Evolutionary conservation across 768 basidiomycete genomes (phyloP).

Genomic region (Naganishia vaughanmartiniae): DNA sequence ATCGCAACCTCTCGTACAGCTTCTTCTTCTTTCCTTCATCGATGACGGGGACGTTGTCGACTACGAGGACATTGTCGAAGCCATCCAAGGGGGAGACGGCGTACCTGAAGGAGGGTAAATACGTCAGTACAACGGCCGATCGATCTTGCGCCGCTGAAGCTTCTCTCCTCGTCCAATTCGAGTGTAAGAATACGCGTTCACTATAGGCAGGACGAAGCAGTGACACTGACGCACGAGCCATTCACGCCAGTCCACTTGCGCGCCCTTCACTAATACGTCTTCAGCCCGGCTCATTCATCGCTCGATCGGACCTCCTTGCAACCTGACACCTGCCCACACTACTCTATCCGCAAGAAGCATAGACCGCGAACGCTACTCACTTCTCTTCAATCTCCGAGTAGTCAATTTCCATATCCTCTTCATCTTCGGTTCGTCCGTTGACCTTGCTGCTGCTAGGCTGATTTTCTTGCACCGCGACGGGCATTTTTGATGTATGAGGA

Average conservation of each 20-base stretch:
- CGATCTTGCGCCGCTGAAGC: neutral
- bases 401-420: conserved; percentile 68
- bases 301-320: no score
- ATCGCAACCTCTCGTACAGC: conserved; percentile 73
- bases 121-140: neutral
- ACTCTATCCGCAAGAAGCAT: no score
- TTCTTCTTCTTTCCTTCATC: conserved; percentile 79
- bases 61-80: conserved; percentile 84
- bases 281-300: neutral
- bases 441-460: conserved; percentile 12
- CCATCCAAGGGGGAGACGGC: conserved; percentile 49
- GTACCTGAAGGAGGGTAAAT: conserved; percentile 12
- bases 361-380: conserved; percentile 54
- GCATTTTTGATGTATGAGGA: conserved; percentile 13
- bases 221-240: neutral
- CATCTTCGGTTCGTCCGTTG: conserved; percentile 34
- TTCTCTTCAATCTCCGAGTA: conserved; percentile 84
- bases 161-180: neutral
- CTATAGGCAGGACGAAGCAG: no score
- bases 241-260: no score
- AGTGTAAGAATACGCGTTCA: no score
- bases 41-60: conserved; percentile 88
- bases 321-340: no score
- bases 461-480: conserved; percentile 25
- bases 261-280: neutral